Evolutionary conservation across 345 rosid species (phyloP).

Genomic region (Mallotus nudiflorus): DNA sequence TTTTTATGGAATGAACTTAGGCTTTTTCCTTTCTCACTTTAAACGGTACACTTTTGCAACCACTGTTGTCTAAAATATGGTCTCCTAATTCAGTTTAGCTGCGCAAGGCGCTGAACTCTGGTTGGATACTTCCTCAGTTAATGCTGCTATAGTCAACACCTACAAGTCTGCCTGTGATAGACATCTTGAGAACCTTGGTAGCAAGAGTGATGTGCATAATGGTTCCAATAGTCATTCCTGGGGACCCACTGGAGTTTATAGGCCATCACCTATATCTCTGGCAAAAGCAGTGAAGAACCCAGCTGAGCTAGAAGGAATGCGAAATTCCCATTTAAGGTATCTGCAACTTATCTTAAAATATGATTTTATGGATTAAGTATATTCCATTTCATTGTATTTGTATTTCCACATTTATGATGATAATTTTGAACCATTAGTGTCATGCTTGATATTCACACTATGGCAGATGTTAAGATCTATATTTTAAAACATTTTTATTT

Average conservation of each 20-base stretch:
- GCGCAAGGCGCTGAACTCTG: conserved; percentile 65
- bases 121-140: conserved; percentile 82
- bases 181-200: conserved; percentile 36
- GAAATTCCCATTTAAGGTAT: conserved; percentile 81
- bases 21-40: neutral
- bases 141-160: conserved; percentile 75
- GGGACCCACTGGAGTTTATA: conserved; percentile 61
- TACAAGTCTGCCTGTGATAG: conserved; percentile 63
- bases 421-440: neutral
- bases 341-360: neutral
- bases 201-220: conserved; percentile 24
- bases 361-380: neutral
- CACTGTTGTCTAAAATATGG: conserved; percentile 14
- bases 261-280: conserved; percentile 75
- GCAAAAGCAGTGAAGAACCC: conserved; percentile 85
- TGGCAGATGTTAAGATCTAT: neutral
- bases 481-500: neutral
- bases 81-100: conserved; percentile 59
- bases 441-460: neutral
- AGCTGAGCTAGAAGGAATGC: conserved; percentile 87
- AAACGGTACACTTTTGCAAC: conserved; percentile 4
- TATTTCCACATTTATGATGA: neutral
- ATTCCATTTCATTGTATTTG: neutral
- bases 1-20: neutral
- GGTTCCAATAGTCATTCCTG: conserved; percentile 38